These are phyloP conservation scores for Agaricus sinodeliciosus DNA, from an alignment of 768 basidiomycete genomes.

Conservation along the genomic window DNA sequence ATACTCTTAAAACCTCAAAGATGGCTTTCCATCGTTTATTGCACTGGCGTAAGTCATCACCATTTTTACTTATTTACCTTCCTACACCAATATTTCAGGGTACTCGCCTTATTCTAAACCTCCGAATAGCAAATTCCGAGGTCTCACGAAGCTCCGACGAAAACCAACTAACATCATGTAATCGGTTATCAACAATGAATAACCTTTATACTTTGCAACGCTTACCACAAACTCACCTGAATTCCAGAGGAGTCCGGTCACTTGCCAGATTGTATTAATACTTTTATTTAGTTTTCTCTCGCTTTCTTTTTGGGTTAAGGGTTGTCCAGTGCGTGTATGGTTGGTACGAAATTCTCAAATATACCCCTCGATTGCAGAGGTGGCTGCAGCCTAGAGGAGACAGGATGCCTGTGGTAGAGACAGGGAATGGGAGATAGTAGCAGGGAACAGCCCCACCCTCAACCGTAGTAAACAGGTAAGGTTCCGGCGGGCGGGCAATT, in stretches of 20 bases:
- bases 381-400: too few species aligned
- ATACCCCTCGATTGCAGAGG: too few species aligned
- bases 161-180: neutral
- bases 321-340: too few species aligned
- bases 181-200: neutral
- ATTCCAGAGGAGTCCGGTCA: neutral
- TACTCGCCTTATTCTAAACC: constrained; percentile 1
- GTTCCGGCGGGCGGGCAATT: too few species aligned
- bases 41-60: neutral
- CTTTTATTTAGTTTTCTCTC: too few species aligned
- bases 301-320: too few species aligned
- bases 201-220: neutral
- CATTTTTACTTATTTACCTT: neutral
- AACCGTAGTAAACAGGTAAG: too few species aligned
- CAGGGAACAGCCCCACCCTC: too few species aligned
- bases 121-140: neutral
- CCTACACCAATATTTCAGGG: neutral
- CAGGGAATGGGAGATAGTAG: too few species aligned
- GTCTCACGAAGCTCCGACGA: neutral
- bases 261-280: too few species aligned
- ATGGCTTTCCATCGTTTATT: constrained; percentile 7
- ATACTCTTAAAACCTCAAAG: neutral
- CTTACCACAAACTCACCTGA: neutral
- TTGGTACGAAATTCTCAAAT: too few species aligned
- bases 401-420: too few species aligned